These are phyloP conservation scores for Vanderwaltozyma yarrowii DNA, from an alignment of 805 yeast species.

Conservation along the genomic window DNA sequence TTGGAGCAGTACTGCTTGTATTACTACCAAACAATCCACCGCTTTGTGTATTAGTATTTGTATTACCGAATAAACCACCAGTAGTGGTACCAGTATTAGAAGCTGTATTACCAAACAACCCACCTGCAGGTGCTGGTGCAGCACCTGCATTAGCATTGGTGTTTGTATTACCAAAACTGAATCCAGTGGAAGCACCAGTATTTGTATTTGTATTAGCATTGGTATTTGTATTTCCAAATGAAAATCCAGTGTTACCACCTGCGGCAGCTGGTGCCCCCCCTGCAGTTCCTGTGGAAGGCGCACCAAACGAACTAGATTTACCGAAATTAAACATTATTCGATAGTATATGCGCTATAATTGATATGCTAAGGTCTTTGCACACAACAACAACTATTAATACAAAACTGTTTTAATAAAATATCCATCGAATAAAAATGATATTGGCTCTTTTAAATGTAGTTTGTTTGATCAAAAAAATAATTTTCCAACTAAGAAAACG, in stretches of 20 bases:
- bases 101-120: slow-evolving; percentile 28
- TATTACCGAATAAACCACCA: slow-evolving; percentile 12
- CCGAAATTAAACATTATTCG: no score
- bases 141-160: no score
- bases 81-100: slow-evolving; percentile 1
- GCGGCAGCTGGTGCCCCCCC: not conserved
- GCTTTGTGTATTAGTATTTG: slow-evolving; percentile 5
- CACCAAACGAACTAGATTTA: not conserved
- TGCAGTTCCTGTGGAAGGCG: not conserved
- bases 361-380: no score
- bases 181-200: slow-evolving; percentile 14
- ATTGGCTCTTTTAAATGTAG: no score
- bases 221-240: not conserved
- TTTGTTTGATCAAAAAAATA: no score
- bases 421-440: no score
- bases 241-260: not conserved
- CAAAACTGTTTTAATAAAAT: no score
- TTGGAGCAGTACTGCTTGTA: slow-evolving; percentile 9
- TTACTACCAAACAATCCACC: slow-evolving; percentile 21
- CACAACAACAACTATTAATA: no score
- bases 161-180: slow-evolving; percentile 9
- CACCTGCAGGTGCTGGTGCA: slow-evolving; percentile 21
- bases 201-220: slow-evolving; percentile 2
- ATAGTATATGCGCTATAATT: no score
- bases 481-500: no score